These are phyloP conservation scores for Monilinia polystroma DNA, from an alignment of 2,329 filamentous ascomycete genomes.

Conservation along the genomic window DNA sequence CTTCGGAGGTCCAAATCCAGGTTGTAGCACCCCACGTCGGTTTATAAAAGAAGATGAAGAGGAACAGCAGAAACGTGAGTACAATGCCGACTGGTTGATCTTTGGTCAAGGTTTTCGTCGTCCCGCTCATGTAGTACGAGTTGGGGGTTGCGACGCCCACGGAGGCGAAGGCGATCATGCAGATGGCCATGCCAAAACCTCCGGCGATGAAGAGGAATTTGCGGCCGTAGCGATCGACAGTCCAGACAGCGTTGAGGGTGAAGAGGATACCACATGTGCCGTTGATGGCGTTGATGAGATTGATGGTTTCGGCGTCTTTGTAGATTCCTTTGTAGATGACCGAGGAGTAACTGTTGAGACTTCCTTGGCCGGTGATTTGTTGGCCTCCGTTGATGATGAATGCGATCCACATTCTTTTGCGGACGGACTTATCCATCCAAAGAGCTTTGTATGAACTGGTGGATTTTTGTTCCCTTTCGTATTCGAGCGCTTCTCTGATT, in stretches of 20 bases:
- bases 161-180: slow-evolving; percentile 65
- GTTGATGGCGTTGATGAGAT: slow-evolving; percentile 72
- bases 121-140: slow-evolving; percentile 24
- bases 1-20: slow-evolving; percentile 70
- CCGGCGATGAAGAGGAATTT: slow-evolving; percentile 69
- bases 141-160: slow-evolving; percentile 57
- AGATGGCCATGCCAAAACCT: slow-evolving; percentile 65
- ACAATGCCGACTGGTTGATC: slow-evolving; percentile 60
- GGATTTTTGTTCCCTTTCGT: slow-evolving; percentile 67
- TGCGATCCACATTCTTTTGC: slow-evolving; percentile 64
- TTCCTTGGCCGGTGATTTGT: slow-evolving; percentile 46
- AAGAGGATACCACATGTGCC: slow-evolving; percentile 72
- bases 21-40: slow-evolving; percentile 68
- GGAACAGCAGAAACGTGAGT: slow-evolving; percentile 67
- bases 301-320: slow-evolving; percentile 56
- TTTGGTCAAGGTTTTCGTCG: slow-evolving; percentile 53
- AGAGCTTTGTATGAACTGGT: slow-evolving; percentile 60
- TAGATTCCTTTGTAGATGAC: slow-evolving; percentile 73
- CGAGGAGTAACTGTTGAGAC: slow-evolving; percentile 71
- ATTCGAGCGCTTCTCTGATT: slow-evolving; percentile 68
- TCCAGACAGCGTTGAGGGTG: slow-evolving; percentile 72
- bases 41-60: slow-evolving; percentile 68
- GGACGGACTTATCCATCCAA: slow-evolving; percentile 67
- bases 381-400: slow-evolving; percentile 66
- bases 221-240: slow-evolving; percentile 68